phyloP scores from a whole-genome alignment of 345 rosid genomes.

The Clarkia xantiana region DNA sequence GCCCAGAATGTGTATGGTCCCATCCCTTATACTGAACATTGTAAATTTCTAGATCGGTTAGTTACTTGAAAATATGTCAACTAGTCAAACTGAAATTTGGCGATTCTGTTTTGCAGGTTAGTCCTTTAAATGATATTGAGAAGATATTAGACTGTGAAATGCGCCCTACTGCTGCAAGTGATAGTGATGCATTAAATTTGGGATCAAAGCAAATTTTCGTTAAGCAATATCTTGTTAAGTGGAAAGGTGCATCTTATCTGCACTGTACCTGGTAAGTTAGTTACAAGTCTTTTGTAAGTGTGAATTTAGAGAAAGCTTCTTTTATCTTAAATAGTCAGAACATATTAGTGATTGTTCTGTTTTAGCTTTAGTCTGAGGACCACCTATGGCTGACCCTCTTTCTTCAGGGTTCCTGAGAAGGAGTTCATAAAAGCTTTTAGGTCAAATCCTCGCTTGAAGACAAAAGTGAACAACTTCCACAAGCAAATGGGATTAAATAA shows the following conservation, averaged over 20 bases:
- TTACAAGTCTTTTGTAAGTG: not conserved
- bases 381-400: not conserved
- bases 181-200: slow-evolving; percentile 43
- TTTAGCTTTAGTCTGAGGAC: not conserved
- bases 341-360: not conserved
- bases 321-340: not conserved
- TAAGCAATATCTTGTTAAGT: slow-evolving; percentile 94
- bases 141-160: slow-evolving; percentile 81
- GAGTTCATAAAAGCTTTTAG: slow-evolving; percentile 87
- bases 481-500: slow-evolving; percentile 53
- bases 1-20: slow-evolving; percentile 83
- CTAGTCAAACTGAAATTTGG: slow-evolving; percentile 11
- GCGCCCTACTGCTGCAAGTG: slow-evolving; percentile 82
- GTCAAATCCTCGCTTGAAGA: slow-evolving; percentile 78
- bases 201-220: slow-evolving; percentile 66
- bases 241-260: slow-evolving; percentile 96
- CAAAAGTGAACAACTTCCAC: slow-evolving; percentile 80
- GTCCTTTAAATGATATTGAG: slow-evolving; percentile 88
- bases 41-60: not conserved
- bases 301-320: not conserved
- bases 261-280: slow-evolving; percentile 78
- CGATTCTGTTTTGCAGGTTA: slow-evolving; percentile 49
- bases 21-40: slow-evolving; percentile 1
- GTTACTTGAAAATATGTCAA: not conserved
- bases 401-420: slow-evolving; percentile 77